Evolutionary conservation across 73 alveolate genomes (phyloP), one percentile per base, ranked within the genome.

Genomic region (Paramecium octaurelia): DNA sequence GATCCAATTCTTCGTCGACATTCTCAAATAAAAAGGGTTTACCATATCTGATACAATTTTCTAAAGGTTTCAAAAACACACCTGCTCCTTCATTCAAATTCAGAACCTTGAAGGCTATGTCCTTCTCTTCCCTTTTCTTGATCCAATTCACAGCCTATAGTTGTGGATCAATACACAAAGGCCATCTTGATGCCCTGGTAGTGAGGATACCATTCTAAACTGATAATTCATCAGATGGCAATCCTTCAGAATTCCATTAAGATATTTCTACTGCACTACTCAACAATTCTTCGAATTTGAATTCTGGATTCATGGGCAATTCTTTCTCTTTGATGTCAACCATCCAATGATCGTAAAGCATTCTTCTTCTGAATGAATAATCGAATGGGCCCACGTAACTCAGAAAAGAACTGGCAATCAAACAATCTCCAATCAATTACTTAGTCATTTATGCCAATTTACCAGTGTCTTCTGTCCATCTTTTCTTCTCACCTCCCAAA

Each of bases 351-450:
- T 97, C 98, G 96, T 97, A 97, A 36, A 98, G 97, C 99, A 98
- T 98, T 73, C 96, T 94, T 92, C 96, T 88, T 93, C 99, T 95
- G 88, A 98, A 97, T 48, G 96, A 97, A 88, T 87, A 97, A 73
- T 95, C 94, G 95, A 99, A 99, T 14, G 98, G 99, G 38, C 99
- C 99, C 34, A 99, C 95, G 93, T 99, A 99, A 58, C 99, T 99
- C 60, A 98, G 96, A 84, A 98, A 96, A 48, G 99, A 99, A 40
- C 99, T 95, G 34, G 99, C 96, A 3, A 99, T 95, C 88, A 99
- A 92, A 42, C 99, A 96, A 96, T 99, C 99, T 8, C 99, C 99
- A 24, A 94, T 98, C 46, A 99, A 97, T 93, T 97, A 97, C 40
- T 86, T 95, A 87, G 97, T 97, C 76, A 96, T 98, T 27, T 93